Base-by-base conservation (phyloP, 2,329 filamentous ascomycete species). In the Orbilia javanica region DNA sequence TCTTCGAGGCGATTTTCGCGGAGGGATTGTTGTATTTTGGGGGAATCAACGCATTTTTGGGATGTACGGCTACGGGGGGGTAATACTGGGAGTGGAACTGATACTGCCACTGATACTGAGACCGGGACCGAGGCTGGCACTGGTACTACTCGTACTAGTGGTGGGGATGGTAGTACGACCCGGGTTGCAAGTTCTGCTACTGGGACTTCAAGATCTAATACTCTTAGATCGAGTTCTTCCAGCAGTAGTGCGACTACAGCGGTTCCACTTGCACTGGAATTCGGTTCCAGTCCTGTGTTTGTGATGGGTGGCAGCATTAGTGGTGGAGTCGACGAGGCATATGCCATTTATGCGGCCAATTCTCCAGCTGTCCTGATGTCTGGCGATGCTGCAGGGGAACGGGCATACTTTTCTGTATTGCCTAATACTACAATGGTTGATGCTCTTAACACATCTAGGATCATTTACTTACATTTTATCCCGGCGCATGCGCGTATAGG, bases 351-450 rank as follows among this genome's bases (percentile, higher is more conserved):
- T 18, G 22, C 48, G 3, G 22, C 48, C 13, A 29, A 31, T 15
- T 52, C 48, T 13, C 48, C 48, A 5, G 11, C 22, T n/a, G 48
- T 52, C 10, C 25, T 52, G 15, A 52, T 52, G 48, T 52, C 48
- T 7, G 13, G 25, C 10, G 15, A 29, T n/a, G 48, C 22, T 1
- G 25, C 25, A 4, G 22, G 48, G 6, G 48, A 52, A 6, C 22
- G 25, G n/a, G 48, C 48, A 2, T 52, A 52, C 11, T 29, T 52
- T 8, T 52, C 25, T 4, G 25, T 29, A 3, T 7, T 52, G 13
- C 48, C 48, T 2, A 52, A 52, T 52, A 52, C 48, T 29, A 52
- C 25, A 3, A 52, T 52, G 25, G 48, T 52, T 13, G 48, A 52
- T 29, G 48, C 48, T 4, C 25, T 52, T 4, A 52, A 52, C 15